Conservation (phyloP, 1,139 yeast species). For the Kodamaea sp. region DNA sequence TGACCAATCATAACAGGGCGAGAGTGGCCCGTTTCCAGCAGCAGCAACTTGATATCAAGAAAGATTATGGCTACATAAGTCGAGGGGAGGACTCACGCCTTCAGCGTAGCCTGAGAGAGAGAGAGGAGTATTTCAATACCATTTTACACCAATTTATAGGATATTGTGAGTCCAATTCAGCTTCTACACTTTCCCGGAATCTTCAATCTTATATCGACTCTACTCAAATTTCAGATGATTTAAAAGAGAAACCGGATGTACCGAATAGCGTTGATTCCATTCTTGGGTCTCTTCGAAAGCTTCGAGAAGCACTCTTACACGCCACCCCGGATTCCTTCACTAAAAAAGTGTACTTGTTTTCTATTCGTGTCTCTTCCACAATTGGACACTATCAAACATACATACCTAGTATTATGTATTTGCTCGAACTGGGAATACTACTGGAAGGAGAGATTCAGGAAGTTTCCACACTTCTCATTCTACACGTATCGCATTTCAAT, state of each 20-base stretch:
- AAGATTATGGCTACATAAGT: constrained; percentile 52
- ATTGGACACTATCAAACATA: constrained; percentile 59
- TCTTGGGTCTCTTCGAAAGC: constrained; percentile 38
- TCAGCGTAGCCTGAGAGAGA: constrained; percentile 42
- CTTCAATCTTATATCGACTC: constrained; percentile 15
- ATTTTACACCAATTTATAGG: constrained; percentile 33
- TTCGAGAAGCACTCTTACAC: constrained; percentile 56
- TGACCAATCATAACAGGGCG: too few species aligned
- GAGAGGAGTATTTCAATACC: constrained; percentile 38
- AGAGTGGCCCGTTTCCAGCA: constrained; percentile 1
- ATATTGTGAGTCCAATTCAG: constrained; percentile 27
- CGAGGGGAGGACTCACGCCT: constrained; percentile 59
- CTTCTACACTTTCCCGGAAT: constrained; percentile 15
- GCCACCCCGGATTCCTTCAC: constrained; percentile 39
- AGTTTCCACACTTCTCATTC: constrained; percentile 37
- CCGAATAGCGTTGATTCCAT: constrained; percentile 32
- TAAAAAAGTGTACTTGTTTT: constrained; percentile 50
- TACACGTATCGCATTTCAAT: constrained; percentile 52
- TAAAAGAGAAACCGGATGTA: too few species aligned
- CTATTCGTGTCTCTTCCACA: constrained; percentile 47
- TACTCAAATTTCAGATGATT: neutral
- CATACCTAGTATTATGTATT: constrained; percentile 50
- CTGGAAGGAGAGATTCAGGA: constrained; percentile 37
- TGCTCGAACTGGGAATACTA: constrained; percentile 30
- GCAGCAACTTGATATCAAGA: neutral